phyloP scores from a whole-genome alignment of 2,329 filamentous ascomycete species.

The Chaetomium sp. region DNA sequence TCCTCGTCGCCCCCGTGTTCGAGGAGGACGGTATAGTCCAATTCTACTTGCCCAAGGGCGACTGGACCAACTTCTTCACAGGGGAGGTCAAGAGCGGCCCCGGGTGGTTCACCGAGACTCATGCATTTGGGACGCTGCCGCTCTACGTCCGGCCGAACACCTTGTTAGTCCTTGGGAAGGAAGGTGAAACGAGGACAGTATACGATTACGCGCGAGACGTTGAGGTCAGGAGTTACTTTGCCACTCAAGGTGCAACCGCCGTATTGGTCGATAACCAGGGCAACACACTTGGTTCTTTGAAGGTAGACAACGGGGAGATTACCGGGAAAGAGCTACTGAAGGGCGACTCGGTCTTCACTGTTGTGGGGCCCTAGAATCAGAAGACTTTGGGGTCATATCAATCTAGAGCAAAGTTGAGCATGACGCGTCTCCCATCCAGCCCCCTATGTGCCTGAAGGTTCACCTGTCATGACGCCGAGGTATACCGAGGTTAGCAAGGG shows the following conservation, averaged over 20 bases:
- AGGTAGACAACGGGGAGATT: slow-evolving; percentile 45
- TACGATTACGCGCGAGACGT: slow-evolving; percentile 52
- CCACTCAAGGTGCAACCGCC: slow-evolving; percentile 45
- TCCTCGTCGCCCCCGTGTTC: slow-evolving; percentile 67
- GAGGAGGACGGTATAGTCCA: slow-evolving; percentile 63
- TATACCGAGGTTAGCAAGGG: no score
- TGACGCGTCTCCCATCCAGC: no score
- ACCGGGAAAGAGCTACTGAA: slow-evolving; percentile 45
- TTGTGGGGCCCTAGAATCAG: neutral
- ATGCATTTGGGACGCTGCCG: slow-evolving; percentile 60
- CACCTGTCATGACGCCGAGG: no score
- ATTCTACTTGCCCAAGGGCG: slow-evolving; percentile 61
- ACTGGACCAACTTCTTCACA: slow-evolving; percentile 53
- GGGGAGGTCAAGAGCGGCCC: slow-evolving; percentile 53
- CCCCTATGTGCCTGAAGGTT: no score
- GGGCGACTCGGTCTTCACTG: slow-evolving; percentile 36
- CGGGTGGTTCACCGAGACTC: slow-evolving; percentile 62
- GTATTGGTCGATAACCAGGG: slow-evolving; percentile 49
- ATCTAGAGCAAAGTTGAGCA: neutral
- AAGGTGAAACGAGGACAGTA: slow-evolving; percentile 45
- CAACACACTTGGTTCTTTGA: slow-evolving; percentile 44
- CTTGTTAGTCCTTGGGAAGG: slow-evolving; percentile 50
- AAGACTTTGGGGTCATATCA: neutral
- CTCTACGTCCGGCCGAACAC: slow-evolving; percentile 60
- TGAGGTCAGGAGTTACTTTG: slow-evolving; percentile 52